Evolutionary conservation across 2,329 filamentous ascomycete species (phyloP).

Genomic region (Cytospora piceicola): DNA sequence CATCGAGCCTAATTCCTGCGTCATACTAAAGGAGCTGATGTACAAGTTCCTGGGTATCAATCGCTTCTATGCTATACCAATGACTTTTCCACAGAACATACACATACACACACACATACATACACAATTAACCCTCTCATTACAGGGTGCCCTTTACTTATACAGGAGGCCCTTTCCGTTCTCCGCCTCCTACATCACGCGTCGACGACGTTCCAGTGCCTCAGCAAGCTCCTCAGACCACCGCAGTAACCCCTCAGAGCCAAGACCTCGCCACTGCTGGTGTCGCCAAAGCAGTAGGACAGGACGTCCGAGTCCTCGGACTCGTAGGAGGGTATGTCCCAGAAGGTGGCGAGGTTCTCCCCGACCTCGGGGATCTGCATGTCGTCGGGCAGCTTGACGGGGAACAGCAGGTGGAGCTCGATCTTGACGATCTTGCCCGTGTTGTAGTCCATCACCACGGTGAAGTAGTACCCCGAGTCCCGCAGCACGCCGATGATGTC

Average conservation of each 20-base stretch:
- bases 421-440: slow-evolving; percentile 21
- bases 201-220: slow-evolving; percentile 25
- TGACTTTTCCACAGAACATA: slow-evolving; percentile 1
- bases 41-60: slow-evolving; percentile 24
- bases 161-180: not conserved
- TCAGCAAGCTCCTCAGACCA: slow-evolving; percentile 26
- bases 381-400: slow-evolving; percentile 27
- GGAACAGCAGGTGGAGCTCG: slow-evolving; percentile 31
- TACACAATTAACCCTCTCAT: not conserved
- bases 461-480: slow-evolving; percentile 24
- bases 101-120: not conserved
- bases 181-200: slow-evolving; percentile 16
- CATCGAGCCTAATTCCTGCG: not conserved
- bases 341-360: slow-evolving; percentile 21
- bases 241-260: slow-evolving; percentile 29
- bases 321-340: slow-evolving; percentile 27
- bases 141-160: slow-evolving; percentile 1
- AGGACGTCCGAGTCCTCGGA: slow-evolving; percentile 27
- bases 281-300: slow-evolving; percentile 27
- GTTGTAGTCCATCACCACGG: slow-evolving; percentile 23
- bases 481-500: slow-evolving; percentile 27
- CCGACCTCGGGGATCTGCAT: slow-evolving; percentile 26
- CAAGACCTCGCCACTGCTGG: slow-evolving; percentile 11
- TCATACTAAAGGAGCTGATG: not conserved
- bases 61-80: slow-evolving; percentile 25